Percentiles rank a stretch among this genome's conserved stretches.
These are phyloP conservation scores for Pseudocercospora musae DNA, from an alignment of 2,329 filamentous ascomycete species.

Conservation along the genomic window DNA sequence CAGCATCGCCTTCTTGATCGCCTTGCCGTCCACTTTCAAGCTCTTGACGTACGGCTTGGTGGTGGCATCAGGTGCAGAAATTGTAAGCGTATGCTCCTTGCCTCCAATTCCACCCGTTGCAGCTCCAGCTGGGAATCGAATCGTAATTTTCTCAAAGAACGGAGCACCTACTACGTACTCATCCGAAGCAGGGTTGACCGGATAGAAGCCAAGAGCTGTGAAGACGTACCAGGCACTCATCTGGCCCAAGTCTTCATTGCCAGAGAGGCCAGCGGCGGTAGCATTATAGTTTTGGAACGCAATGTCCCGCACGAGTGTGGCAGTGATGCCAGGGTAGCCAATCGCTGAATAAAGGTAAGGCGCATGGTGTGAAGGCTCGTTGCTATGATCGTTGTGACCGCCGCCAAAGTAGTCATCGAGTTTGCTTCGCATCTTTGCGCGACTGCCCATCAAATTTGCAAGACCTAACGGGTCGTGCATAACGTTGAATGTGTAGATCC, in stretches of 20 bases:
- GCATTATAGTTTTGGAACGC: constrained; percentile 46
- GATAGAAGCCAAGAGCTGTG: constrained; percentile 49
- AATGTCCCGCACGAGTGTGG: constrained; percentile 39
- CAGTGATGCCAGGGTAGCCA: constrained; percentile 40
- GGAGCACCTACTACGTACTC: constrained; percentile 48
- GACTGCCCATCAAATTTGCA: constrained; percentile 41
- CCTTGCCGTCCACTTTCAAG: constrained; percentile 42
- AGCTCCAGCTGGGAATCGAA: constrained; percentile 38
- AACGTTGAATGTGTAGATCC: constrained; percentile 52
- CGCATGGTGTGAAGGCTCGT: constrained; percentile 50
- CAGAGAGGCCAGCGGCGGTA: constrained; percentile 45
- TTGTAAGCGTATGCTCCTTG: constrained; percentile 35
- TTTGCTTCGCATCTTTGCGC: constrained; percentile 40
- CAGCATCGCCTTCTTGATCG: constrained; percentile 37
- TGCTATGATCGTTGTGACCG: constrained; percentile 48
- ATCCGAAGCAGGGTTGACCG: constrained; percentile 45
- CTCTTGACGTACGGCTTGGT: constrained; percentile 42
- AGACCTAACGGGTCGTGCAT: constrained; percentile 47
- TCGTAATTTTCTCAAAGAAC: constrained; percentile 46
- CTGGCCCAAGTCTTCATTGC: constrained; percentile 51
- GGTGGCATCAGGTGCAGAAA: constrained; percentile 43
- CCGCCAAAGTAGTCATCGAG: constrained; percentile 47
- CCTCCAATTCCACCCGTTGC: constrained; percentile 29
- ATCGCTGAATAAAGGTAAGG: constrained; percentile 48
- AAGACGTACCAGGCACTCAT: constrained; percentile 53